Conservation (phyloP, 1,284 basidiomycete species). For the Singerocomus rubriflavus region DNA sequence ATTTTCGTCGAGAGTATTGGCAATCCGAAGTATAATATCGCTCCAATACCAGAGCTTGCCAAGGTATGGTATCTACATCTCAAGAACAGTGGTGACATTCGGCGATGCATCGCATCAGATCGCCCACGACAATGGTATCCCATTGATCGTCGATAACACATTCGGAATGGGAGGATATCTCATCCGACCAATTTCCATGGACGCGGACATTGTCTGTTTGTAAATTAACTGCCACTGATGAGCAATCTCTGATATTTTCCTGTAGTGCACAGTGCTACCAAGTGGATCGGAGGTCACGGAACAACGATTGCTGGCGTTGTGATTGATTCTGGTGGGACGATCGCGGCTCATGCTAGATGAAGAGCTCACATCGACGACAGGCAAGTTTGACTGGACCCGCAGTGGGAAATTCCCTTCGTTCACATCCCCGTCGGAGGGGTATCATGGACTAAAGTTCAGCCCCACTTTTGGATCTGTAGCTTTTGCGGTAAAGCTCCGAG, state of each 20-base stretch:
- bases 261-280: constrained; percentile 77
- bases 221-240: background rate
- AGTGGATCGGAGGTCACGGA: constrained; percentile 90
- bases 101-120: constrained; percentile 29
- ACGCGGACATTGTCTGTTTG: constrained; percentile 75
- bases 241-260: background rate
- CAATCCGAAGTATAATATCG: constrained; percentile 77
- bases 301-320: constrained; percentile 90
- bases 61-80: constrained; percentile 41
- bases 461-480: constrained; percentile 72
- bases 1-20: constrained; percentile 80
- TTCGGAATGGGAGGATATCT: constrained; percentile 66
- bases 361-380: constrained; percentile 28
- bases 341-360: constrained; percentile 3
- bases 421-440: constrained; percentile 78
- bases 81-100: background rate
- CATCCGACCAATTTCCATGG: constrained; percentile 70
- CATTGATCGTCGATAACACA: constrained; percentile 86
- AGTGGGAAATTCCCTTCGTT: constrained; percentile 80
- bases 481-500: constrained; percentile 70
- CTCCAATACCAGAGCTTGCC: constrained; percentile 64
- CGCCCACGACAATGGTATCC: constrained; percentile 72
- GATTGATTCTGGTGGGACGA: constrained; percentile 59
- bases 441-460: constrained; percentile 72
- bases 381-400: constrained; percentile 83